Conservation (phyloP, 169 alveolate genomes). For the Plasmodium reichenowi region DNA sequence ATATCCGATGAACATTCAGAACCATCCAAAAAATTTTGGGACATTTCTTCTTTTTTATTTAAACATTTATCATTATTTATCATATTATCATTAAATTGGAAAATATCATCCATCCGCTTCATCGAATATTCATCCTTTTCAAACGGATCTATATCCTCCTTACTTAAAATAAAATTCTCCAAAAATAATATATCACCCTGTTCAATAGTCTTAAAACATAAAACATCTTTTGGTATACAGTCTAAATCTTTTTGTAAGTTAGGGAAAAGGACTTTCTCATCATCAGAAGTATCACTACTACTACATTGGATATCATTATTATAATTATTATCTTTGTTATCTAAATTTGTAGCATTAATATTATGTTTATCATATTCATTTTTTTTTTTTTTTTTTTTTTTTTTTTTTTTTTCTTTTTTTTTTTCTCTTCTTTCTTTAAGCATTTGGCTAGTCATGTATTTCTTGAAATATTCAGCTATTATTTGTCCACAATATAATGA, state of each 20-base stretch:
- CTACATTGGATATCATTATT: too few relatives aligned
- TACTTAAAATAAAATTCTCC: slow-evolving; percentile 3
- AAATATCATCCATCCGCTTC: neutral
- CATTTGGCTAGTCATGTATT: slow-evolving; percentile 13
- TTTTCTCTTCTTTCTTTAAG: neutral
- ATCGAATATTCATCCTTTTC: neutral
- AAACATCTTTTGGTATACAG: slow-evolving; percentile 22
- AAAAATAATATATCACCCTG: slow-evolving; percentile 18
- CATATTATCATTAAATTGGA: neutral
- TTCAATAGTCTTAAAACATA: slow-evolving; percentile 20
- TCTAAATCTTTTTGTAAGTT: slow-evolving; percentile 26
- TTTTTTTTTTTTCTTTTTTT: neutral
- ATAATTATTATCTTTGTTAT: too few relatives aligned
- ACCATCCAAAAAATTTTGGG: too few relatives aligned
- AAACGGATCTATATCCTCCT: neutral
- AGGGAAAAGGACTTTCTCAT: slow-evolving; percentile 3
- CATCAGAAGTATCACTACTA: neutral
- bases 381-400: neutral
- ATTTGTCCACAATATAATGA: slow-evolving; percentile 51
- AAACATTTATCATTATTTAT: neutral
- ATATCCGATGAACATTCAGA: too few relatives aligned
- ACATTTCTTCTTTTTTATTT: neutral
- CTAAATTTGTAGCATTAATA: neutral
- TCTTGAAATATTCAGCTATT: slow-evolving; percentile 40
- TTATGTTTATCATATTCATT: neutral